Conservation (phyloP, 345 rosid genomes). For the Acer campestre region DNA sequence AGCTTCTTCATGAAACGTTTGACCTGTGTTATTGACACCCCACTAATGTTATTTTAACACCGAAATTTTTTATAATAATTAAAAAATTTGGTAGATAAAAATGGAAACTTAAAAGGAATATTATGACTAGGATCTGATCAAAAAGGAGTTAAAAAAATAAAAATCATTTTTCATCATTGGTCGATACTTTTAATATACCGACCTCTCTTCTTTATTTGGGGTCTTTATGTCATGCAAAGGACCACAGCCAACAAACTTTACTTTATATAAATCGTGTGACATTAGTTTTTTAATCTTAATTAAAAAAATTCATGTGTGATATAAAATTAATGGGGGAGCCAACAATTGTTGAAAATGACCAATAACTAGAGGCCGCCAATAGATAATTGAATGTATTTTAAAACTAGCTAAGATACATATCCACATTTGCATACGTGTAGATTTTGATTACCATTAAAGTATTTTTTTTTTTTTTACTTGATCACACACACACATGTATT, state of each 20-base stretch:
- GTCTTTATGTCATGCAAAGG: constrained; percentile 15
- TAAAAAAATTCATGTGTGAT: neutral
- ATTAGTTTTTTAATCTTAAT: neutral
- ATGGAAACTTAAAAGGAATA: constrained; percentile 2
- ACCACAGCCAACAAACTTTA: neutral
- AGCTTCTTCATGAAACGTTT: neutral
- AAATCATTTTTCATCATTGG: constrained; percentile 1
- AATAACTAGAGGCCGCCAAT: neutral
- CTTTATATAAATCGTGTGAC: neutral
- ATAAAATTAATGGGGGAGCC: constrained; percentile 14
- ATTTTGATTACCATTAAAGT: neutral
- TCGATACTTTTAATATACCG: constrained; percentile 23
- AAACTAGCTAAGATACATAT: neutral
- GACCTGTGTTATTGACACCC: too few species aligned
- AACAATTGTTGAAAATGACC: constrained; percentile 12
- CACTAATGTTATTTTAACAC: too few species aligned
- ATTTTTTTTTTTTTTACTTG: neutral
- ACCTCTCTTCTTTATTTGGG: neutral
- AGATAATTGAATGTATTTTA: neutral
- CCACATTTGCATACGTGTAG: neutral
- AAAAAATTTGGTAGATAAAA: neutral
- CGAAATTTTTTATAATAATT: too few species aligned
- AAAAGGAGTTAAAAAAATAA: neutral
- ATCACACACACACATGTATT: neutral
- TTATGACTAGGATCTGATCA: constrained; percentile 2